Evolutionary conservation across 2,329 filamentous ascomycete genomes (phyloP), one percentile per base, ranked within the genome.

Genomic region (Botrytis fragariae): DNA sequence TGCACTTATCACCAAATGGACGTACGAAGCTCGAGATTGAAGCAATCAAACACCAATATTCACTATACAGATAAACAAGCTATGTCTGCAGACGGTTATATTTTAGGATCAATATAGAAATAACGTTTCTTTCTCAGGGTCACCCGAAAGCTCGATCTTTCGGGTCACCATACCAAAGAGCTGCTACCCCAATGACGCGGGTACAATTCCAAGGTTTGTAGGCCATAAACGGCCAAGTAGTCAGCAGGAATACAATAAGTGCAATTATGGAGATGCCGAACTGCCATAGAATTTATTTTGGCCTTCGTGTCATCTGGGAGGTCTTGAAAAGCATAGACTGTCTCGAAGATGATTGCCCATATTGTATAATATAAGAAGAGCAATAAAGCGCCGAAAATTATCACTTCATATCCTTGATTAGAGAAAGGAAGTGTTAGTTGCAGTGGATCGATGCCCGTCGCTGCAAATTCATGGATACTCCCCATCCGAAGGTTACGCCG

Each of bases 171-270:
- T 37, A 35, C 35, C 14, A 77, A 59, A 12, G 74, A 63, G 61
- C 77, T 74, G 18, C 51, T 25, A 1, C 76, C 77, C 75, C 76
- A 78, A 64, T 76, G 76, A 2, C 57, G 54, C 22, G 75, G 73
- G 5, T 69, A 54, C 0, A 72, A 74, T 32, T 76, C 69, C 20
- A 77, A 51, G 18, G 68, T 73, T 16, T 69, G 57, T 8, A 69
- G 76, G 68, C 75, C 76, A 12, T 64, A 62, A 59, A 80, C 84
- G 42, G 89, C 80, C 69, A 83, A 80, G 8, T 81, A 82, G 45
- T 81, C 80, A 25, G 75, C 63, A 3, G 78, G 78, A 20, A 79
- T 62, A 4, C 37, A 20, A 69, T n/a, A 59, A 1, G 16, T 54
- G n/a, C 12, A 22, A 7, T 22, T 22, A 20, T 57, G 20, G 29